Percentiles rank a stretch among this genome's conserved stretches.
Conservation (phyloP, 2,329 filamentous ascomycete species). For the Cyclaneusma minus region DNA sequence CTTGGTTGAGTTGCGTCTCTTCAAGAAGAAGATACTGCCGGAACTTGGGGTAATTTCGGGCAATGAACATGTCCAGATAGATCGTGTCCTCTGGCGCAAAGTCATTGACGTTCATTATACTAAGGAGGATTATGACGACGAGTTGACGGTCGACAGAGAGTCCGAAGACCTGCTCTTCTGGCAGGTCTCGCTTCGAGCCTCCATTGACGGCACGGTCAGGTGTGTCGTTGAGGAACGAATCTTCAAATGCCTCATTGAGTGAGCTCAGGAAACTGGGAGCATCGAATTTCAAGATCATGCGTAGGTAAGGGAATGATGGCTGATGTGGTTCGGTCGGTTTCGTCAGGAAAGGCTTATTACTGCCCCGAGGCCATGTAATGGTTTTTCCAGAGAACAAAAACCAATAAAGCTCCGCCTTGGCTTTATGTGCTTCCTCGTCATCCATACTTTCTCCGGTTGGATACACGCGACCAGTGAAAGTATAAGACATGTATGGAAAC, state of each 20-base stretch:
- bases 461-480: conserved; percentile 79
- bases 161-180: conserved; percentile 51
- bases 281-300: conserved; percentile 75
- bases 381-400: conserved; percentile 81
- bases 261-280: conserved; percentile 86
- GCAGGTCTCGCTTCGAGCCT: conserved; percentile 29
- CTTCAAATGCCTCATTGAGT: conserved; percentile 93
- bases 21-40: conserved; percentile 88
- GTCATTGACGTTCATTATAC: conserved; percentile 68
- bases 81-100: conserved; percentile 74
- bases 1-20: conserved; percentile 67
- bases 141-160: conserved; percentile 80
- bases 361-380: conserved; percentile 57
- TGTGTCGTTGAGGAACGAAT: conserved; percentile 76
- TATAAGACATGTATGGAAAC: conserved; percentile 88
- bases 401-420: conserved; percentile 82
- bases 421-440: conserved; percentile 55
- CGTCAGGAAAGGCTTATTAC: conserved; percentile 43
- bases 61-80: conserved; percentile 97
- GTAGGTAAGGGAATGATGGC: conserved; percentile 72
- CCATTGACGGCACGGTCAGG: conserved; percentile 45
- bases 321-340: conserved; percentile 39
- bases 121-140: conserved; percentile 75
- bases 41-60: conserved; percentile 89
- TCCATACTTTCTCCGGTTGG: conserved; percentile 66